These are phyloP conservation scores for Ophiosphaerella korrae DNA, from an alignment of 2,329 filamentous ascomycete species.

Conservation along the genomic window DNA sequence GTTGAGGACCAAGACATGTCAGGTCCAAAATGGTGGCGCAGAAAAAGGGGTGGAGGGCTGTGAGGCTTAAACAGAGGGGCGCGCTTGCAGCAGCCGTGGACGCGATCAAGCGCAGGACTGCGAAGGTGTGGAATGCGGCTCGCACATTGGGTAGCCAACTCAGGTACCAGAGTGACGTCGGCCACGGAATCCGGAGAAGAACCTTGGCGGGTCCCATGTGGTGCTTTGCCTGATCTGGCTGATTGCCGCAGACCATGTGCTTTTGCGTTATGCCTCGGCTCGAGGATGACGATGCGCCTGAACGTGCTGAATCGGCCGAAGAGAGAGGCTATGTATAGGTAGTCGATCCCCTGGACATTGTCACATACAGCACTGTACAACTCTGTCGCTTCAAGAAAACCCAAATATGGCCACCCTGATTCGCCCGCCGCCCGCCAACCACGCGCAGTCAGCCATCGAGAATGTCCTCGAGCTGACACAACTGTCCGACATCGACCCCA, in stretches of 20 bases:
- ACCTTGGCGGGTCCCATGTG: conserved; percentile 4
- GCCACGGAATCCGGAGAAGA: conserved; percentile 6
- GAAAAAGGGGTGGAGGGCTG: conserved; percentile 1
- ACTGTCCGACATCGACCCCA: conserved; percentile 74
- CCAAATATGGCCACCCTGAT: conserved; percentile 65
- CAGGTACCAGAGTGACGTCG: conserved; percentile 28
- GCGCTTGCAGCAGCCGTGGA: conserved; percentile 13
- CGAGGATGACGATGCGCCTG: conserved; percentile 15
- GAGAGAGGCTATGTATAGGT: too few species aligned
- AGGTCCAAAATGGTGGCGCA: conserved; percentile 14
- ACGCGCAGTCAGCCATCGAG: conserved; percentile 79
- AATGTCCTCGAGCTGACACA: conserved; percentile 87
- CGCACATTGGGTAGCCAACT: conserved; percentile 18
- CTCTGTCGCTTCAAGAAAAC: too few species aligned
- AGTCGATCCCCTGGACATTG: background rate
- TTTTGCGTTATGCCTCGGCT: conserved; percentile 26
- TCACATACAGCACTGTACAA: background rate
- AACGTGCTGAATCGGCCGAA: conserved; percentile 7
- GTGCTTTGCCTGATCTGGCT: conserved; percentile 3
- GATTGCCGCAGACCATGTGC: conserved; percentile 8
- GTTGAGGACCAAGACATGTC: conserved; percentile 39
- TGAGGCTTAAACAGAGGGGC: conserved; percentile 1
- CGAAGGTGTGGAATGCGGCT: conserved; percentile 2
- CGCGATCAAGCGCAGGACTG: conserved; percentile 5
- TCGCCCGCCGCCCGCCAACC: conserved; percentile 73